Evolutionary conservation across 2,329 filamentous ascomycete species (phyloP), one percentile per base, ranked within the genome.

Genomic region (Colletotrichum cordylinicola): DNA sequence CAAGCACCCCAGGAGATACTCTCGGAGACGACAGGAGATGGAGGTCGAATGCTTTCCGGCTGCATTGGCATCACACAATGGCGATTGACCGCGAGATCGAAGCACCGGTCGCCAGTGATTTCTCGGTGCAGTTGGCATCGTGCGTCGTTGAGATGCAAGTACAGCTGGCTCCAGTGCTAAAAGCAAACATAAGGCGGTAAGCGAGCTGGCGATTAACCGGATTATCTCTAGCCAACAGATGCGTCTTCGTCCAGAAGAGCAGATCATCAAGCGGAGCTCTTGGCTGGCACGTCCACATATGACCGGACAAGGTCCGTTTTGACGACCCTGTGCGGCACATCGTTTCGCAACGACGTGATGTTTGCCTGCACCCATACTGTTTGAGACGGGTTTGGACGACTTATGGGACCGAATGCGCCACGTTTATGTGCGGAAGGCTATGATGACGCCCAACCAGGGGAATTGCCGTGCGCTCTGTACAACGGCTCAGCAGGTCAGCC

Each of bases 111-210:
- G 80, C 56, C 62, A 62, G 27, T n/a, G 9, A 60, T 77, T 67
- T 72, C 72, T 76, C 68, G 61, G 48, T 21, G 31, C 39, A 31
- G 55, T 56, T 66, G 21, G 65, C 61, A 65, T 24, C n/a, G 43
- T 60, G 35, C 48, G 15, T 68, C 21, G 21, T 70, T 74, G 74
- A 39, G 48, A 61, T 55, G 65, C 74, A 70, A 61, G 58, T 29
- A 55, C 31, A 15, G 27, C 65, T 61, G 48, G 43, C 29, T 37
- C 10, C 6, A 16, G 29, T 39, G 12, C 37, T 60, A 70, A 67
- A 74, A 70, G 71, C 74, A 75, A 75, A n/a, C 33, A 31, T 39
- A n/a, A 67, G 56, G 69, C 73, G 73, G 73, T 73, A 52, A 73
- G 69, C 39, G 52, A 74, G 18, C 48, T 58, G 52, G 35, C 52